phyloP scores from a whole-genome alignment of 345 rosid species.

The Sisymbrium irio region DNA sequence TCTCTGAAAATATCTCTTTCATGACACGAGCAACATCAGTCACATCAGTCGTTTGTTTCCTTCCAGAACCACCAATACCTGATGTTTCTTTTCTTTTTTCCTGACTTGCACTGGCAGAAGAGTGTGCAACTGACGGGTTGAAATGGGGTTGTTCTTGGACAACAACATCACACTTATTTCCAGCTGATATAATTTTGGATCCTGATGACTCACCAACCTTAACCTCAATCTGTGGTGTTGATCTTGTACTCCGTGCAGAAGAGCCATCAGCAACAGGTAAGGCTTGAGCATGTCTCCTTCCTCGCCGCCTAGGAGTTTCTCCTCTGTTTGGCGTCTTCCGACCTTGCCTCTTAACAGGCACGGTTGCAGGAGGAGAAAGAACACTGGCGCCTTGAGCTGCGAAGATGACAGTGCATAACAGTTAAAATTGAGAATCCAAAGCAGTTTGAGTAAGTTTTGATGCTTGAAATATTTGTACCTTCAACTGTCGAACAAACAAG shows the following conservation, averaged over 20 bases:
- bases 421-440: slow-evolving; percentile 12
- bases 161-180: slow-evolving; percentile 43
- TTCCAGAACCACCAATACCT: slow-evolving; percentile 37
- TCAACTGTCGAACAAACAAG: slow-evolving; percentile 28
- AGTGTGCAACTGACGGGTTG: slow-evolving; percentile 1
- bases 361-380: slow-evolving; percentile 15
- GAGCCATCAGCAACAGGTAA: slow-evolving; percentile 47
- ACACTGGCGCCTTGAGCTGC: slow-evolving; percentile 22
- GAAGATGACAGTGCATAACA: not conserved
- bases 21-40: slow-evolving; percentile 63
- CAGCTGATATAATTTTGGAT: slow-evolving; percentile 25
- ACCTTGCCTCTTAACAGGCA: slow-evolving; percentile 42
- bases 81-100: slow-evolving; percentile 25
- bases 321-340: slow-evolving; percentile 43
- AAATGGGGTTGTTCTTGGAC: slow-evolving; percentile 35
- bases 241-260: slow-evolving; percentile 40
- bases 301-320: slow-evolving; percentile 55
- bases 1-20: slow-evolving; percentile 61
- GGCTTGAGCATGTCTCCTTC: slow-evolving; percentile 48
- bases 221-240: slow-evolving; percentile 30
- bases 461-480: slow-evolving; percentile 24
- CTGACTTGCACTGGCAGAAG: slow-evolving; percentile 9
- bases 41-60: slow-evolving; percentile 53
- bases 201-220: slow-evolving; percentile 32
- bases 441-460: not conserved